A percentile compares a stretch with the other conserved stretches of the same genome.
phyloP scores from a whole-genome alignment of 768 basidiomycete species.

The Lactarius vividus region DNA sequence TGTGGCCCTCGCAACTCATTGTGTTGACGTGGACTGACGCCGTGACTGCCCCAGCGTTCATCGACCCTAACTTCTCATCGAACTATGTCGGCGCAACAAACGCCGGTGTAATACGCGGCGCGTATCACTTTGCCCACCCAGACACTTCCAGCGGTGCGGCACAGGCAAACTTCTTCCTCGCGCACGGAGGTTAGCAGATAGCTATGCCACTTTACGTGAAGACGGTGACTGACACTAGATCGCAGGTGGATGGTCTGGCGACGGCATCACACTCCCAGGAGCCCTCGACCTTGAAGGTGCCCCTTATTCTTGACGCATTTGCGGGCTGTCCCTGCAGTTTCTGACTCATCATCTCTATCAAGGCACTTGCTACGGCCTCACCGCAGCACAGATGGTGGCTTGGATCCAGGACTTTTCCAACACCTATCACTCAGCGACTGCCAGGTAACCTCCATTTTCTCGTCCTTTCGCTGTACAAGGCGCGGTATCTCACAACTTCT shows the following conservation, averaged over 20 bases:
- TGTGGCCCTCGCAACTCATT: too few relatives aligned
- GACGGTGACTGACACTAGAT: background rate
- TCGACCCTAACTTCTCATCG: conserved; percentile 42
- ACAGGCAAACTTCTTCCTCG: conserved; percentile 59
- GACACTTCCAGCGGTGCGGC: conserved; percentile 50
- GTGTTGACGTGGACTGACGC: conserved; percentile 25
- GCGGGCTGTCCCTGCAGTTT: background rate
- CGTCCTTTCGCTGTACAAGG: background rate
- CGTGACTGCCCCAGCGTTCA: conserved; percentile 34
- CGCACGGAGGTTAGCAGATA: conserved; percentile 33
- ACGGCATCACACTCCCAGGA: conserved; percentile 6
- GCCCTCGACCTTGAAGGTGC: conserved; percentile 13
- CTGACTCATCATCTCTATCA: conserved; percentile 35
- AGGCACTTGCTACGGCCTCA: conserved; percentile 53
- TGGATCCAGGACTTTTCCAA: conserved; percentile 63
- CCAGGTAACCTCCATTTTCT: conserved; percentile 37
- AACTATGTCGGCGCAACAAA: conserved; percentile 58
- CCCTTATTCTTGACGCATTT: background rate
- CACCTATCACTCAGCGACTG: conserved; percentile 47
- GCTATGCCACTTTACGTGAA: background rate
- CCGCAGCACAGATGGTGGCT: conserved; percentile 52
- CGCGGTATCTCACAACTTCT: background rate
- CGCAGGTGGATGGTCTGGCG: conserved; percentile 5
- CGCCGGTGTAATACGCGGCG: conserved; percentile 55
- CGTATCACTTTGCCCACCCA: conserved; percentile 61